Percentiles rank a stretch among this genome's conserved stretches.
These are phyloP conservation scores for Candida tropicalis DNA, from an alignment of 1,139 yeast species.

Conservation along the genomic window DNA sequence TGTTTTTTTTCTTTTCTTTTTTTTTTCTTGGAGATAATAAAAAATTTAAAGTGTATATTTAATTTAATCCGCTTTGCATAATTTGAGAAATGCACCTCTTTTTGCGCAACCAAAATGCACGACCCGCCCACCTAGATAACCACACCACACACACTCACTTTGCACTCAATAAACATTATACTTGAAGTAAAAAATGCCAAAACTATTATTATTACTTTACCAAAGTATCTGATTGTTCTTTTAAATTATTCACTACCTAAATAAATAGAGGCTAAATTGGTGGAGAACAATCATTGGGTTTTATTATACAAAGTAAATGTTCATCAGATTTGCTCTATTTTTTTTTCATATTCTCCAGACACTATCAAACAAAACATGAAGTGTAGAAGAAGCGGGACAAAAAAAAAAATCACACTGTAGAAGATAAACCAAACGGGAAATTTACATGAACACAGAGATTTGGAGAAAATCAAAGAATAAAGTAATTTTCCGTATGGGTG, in stretches of 20 bases:
- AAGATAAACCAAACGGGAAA: too few relatives aligned
- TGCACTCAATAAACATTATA: not conserved
- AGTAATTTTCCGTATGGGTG: not conserved
- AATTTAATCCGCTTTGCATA: not conserved
- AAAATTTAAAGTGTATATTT: not conserved
- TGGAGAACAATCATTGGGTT: too few relatives aligned
- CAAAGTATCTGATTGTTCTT: too few relatives aligned
- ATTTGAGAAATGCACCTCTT: conserved; percentile 2
- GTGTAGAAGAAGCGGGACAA: not conserved
- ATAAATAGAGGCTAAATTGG: too few relatives aligned
- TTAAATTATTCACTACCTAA: too few relatives aligned
- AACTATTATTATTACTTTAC: too few relatives aligned
- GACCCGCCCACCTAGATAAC: not conserved
- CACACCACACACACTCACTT: conserved; percentile 2
- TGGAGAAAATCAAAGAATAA: not conserved
- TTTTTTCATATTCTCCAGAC: too few relatives aligned
- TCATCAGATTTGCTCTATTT: too few relatives aligned
- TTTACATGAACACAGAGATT: too few relatives aligned
- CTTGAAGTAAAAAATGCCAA: too few relatives aligned
- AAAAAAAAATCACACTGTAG: not conserved
- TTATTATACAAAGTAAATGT: too few relatives aligned
- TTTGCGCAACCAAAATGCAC: not conserved
- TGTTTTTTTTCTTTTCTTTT: not conserved
- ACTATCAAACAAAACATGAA: too few relatives aligned
- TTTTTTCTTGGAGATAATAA: not conserved